These are phyloP conservation scores for Mortierella sp. DNA, from an alignment of 371 early-diverging fungal genomes.

Conservation along the genomic window DNA sequence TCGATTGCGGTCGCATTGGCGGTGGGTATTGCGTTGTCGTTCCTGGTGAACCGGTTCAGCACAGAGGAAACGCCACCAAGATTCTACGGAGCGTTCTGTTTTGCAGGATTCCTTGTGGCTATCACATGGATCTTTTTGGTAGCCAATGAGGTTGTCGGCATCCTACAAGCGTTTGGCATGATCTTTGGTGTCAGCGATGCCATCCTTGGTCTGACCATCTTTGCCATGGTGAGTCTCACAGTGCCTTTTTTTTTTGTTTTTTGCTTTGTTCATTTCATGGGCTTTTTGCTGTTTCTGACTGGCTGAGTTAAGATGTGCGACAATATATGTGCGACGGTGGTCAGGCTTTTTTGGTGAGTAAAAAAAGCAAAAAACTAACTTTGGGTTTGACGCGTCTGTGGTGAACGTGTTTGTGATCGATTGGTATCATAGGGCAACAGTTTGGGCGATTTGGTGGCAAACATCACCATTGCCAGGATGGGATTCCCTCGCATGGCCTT, in stretches of 20 bases:
- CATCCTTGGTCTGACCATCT: slow-evolving; percentile 86
- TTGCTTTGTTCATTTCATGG: not conserved
- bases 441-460: slow-evolving; percentile 88
- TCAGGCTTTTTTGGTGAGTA: not conserved
- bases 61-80: slow-evolving; percentile 46
- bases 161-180: slow-evolving; percentile 83
- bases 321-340: not conserved
- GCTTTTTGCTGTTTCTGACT: not conserved
- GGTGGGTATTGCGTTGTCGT: slow-evolving; percentile 22
- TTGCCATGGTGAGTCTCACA: slow-evolving; percentile 75
- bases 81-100: slow-evolving; percentile 63
- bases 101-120: slow-evolving; percentile 80
- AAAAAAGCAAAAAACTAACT: not conserved
- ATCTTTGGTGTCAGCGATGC: slow-evolving; percentile 84
- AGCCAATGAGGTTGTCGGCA: slow-evolving; percentile 89
- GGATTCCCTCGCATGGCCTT: slow-evolving; percentile 92
- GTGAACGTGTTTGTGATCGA: not conserved
- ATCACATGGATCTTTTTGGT: slow-evolving; percentile 86
- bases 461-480: slow-evolving; percentile 86
- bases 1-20: slow-evolving; percentile 21
- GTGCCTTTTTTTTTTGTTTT: not conserved
- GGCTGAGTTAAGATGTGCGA: not conserved
- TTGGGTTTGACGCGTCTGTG: not conserved
- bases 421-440: slow-evolving; percentile 79
- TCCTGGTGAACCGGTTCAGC: slow-evolving; percentile 28